Base-by-base conservation (phyloP, 1,139 yeast genomes). In the Martiniozyma asiatica region DNA sequence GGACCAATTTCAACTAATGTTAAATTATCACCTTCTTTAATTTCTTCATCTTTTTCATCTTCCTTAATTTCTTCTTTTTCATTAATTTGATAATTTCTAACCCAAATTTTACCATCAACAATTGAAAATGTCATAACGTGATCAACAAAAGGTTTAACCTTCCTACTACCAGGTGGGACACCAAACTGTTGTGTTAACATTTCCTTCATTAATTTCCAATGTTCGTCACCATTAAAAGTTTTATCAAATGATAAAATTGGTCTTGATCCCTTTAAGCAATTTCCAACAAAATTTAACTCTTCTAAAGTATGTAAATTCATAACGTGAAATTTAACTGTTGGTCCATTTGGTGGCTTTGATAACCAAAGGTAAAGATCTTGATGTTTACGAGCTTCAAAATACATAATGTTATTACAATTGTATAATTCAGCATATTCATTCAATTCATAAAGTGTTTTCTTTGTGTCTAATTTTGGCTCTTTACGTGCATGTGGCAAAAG, bases 261-360 rank as follows among this genome's bases (percentile, higher is more conserved):
- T 55, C 99, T 73, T 11, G 96, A 84, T 3, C 99, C 99, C 55
- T 79, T 82, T 42, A 89, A 65, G 50, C 96, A 85, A 61, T 89
- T 89, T 29, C 99, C 98, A 11, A 94, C 85, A 59, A 89, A 89
- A 56, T 92, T 85, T 44, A 89, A 67, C 57, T 89, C 99, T 52
- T 87, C 95, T 65, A 85, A 75, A 25, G 97, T 89, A 57, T 92
- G 98, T 59, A 89, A 65, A 58, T 89, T 92, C 58, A 89, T 96
- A 38, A 89, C 68, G 54, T 80, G 93, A 56, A 89, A 87, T 59
- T 92, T 89, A 50, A 81, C 64, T 16, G 97, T 87, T 35, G 99
- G 99, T 1, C 99, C 99, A 54, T 89, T 89, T 29, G 98, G 98
- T 17, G 97, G 94, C 59, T 89, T 87, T 24, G 95, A 70, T 43